These are phyloP conservation scores for Pythium sukuiense DNA, from an alignment of 352 stramenopile species.

Conservation along the genomic window DNA sequence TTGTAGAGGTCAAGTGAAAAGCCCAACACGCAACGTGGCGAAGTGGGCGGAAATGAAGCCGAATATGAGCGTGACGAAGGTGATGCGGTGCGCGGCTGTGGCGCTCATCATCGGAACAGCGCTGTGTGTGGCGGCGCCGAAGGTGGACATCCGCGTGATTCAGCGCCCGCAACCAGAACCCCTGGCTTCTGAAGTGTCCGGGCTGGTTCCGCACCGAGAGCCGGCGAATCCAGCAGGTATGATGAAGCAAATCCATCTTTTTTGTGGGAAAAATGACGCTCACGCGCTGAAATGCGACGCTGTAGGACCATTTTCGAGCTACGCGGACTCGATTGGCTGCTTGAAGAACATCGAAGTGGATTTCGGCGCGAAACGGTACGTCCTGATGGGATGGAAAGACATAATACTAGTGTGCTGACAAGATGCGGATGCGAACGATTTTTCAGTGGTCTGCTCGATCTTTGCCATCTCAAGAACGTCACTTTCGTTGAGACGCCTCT, in stretches of 20 bases:
- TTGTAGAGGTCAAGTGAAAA: slow-evolving; percentile 1
- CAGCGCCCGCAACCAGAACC: slow-evolving; percentile 30
- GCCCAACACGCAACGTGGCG: slow-evolving; percentile 7
- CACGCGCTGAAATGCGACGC: not conserved
- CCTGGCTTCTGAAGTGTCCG: slow-evolving; percentile 14
- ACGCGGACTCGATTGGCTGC: slow-evolving; percentile 36
- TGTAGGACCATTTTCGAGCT: slow-evolving; percentile 41
- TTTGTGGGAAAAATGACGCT: not conserved
- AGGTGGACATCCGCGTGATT: slow-evolving; percentile 65
- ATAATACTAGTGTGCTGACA: not conserved
- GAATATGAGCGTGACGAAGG: slow-evolving; percentile 8
- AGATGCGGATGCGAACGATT: not conserved
- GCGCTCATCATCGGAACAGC: slow-evolving; percentile 21
- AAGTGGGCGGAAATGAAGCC: not conserved
- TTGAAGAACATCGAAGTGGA: slow-evolving; percentile 43
- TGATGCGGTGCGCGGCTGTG: slow-evolving; percentile 15
- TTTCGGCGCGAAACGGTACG: slow-evolving; percentile 45
- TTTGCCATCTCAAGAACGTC: slow-evolving; percentile 65
- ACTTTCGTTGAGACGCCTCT: slow-evolving; percentile 37
- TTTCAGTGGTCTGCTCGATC: slow-evolving; percentile 51
- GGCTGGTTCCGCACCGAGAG: slow-evolving; percentile 48
- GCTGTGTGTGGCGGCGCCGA: slow-evolving; percentile 43
- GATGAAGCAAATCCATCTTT: not conserved
- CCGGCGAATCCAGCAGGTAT: slow-evolving; percentile 41
- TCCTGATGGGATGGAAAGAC: slow-evolving; percentile 2